A percentile compares a stretch with the other conserved stretches of the same genome.
These are phyloP conservation scores for Grosmannia clavigera DNA, from an alignment of 2,329 filamentous ascomycete genomes.

Conservation along the genomic window DNA sequence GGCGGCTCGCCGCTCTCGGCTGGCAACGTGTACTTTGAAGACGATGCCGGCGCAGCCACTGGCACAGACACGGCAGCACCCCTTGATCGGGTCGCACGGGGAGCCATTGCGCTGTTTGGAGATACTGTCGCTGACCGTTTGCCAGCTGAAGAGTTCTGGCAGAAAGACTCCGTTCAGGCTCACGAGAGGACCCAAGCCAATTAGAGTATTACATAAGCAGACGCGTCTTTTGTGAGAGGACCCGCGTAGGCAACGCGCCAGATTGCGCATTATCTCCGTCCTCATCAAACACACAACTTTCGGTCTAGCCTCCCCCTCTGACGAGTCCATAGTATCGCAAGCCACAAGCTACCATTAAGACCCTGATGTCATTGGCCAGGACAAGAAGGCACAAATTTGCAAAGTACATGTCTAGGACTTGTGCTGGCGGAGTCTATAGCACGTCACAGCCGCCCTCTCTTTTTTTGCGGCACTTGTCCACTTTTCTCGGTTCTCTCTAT, in stretches of 20 bases:
- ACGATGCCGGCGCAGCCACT: conserved; percentile 14
- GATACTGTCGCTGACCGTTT: background rate
- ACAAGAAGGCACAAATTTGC: background rate
- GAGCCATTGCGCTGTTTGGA: conserved; percentile 6
- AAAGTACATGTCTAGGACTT: background rate
- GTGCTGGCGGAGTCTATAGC: background rate
- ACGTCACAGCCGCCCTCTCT: background rate
- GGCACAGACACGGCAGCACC: conserved; percentile 18
- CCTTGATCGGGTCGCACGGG: conserved; percentile 30
- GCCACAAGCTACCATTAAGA: background rate
- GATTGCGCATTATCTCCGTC: background rate
- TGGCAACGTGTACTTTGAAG: conserved; percentile 29
- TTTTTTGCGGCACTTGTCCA: background rate
- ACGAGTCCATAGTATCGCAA: background rate
- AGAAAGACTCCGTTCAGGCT: background rate
- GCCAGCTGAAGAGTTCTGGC: background rate
- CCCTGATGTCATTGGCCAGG: background rate
- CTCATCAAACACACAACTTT: background rate
- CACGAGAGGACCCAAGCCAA: background rate
- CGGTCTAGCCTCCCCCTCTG: background rate
- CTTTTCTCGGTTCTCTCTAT: background rate
- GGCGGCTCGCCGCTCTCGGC: conserved; percentile 30
- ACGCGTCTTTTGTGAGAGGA: conserved; percentile 1
- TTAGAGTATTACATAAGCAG: conserved; percentile 5
- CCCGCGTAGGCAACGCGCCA: background rate